Conservation (phyloP, 2,329 filamentous ascomycete species). For the Colletotrichum abscissum region DNA sequence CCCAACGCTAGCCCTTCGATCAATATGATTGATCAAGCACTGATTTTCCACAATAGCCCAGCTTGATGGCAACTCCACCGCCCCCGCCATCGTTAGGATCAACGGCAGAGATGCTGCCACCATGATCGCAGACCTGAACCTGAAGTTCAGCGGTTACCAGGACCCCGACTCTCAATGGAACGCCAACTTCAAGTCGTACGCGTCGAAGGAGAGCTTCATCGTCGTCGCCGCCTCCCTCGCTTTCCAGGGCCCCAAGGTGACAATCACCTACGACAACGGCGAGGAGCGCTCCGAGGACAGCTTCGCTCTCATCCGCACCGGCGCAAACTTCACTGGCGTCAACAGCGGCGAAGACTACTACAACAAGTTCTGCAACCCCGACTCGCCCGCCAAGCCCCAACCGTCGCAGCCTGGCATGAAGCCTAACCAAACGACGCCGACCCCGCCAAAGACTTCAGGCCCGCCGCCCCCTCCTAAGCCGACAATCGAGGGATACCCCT, state of each 20-base stretch:
- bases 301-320: slow-evolving; percentile 39
- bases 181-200: slow-evolving; percentile 42
- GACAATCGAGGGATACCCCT: slow-evolving; percentile 43
- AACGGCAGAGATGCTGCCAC: slow-evolving; percentile 65
- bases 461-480: slow-evolving; percentile 17
- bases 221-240: slow-evolving; percentile 40
- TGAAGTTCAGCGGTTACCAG: slow-evolving; percentile 59
- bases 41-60: slow-evolving; percentile 16
- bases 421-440: slow-evolving; percentile 21
- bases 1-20: not conserved
- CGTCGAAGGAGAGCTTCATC: slow-evolving; percentile 37
- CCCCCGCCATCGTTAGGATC: slow-evolving; percentile 62
- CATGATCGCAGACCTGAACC: slow-evolving; percentile 59
- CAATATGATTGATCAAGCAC: slow-evolving; percentile 34
- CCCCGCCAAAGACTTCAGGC: slow-evolving; percentile 2
- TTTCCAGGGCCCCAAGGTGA: slow-evolving; percentile 44
- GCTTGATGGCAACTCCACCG: slow-evolving; percentile 24
- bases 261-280: slow-evolving; percentile 48
- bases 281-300: slow-evolving; percentile 41
- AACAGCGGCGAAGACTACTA: slow-evolving; percentile 49
- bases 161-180: slow-evolving; percentile 68
- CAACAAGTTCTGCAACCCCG: slow-evolving; percentile 46
- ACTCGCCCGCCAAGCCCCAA: slow-evolving; percentile 4
- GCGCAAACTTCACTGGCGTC: slow-evolving; percentile 45
- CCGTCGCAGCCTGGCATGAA: not conserved